Evolutionary conservation across 331 rosid genomes (phyloP).

Genomic region (Malus hybrid): DNA sequence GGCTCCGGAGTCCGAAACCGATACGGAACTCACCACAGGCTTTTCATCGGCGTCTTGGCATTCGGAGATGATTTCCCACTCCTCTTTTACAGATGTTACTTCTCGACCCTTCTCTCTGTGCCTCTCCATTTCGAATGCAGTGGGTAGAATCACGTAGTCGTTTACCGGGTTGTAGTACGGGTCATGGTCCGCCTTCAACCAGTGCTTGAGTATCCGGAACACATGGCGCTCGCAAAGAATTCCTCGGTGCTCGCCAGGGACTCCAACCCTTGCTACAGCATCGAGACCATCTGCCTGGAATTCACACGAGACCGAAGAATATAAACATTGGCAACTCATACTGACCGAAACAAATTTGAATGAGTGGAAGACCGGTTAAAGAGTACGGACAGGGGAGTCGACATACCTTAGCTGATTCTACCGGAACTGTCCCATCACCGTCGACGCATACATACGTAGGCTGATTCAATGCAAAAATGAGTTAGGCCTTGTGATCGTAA

Average conservation of each 20-base stretch:
- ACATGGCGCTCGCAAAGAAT: conserved; percentile 78
- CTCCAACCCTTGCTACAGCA: conserved; percentile 88
- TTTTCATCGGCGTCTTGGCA: conserved; percentile 32
- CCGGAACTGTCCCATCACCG: conserved; percentile 94
- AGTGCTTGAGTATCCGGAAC: conserved; percentile 80
- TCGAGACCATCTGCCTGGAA: conserved; percentile 85
- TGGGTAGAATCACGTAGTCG: conserved; percentile 89
- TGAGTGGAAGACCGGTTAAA: neutral
- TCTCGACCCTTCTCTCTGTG: conserved; percentile 50
- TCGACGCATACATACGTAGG: conserved; percentile 59
- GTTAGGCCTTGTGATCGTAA: neutral
- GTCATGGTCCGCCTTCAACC: conserved; percentile 87
- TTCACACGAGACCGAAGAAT: neutral
- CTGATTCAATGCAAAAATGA: conserved; percentile 35
- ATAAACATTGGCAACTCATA: neutral
- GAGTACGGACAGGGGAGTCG: neutral
- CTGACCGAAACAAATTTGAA: neutral
- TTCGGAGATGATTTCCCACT: conserved; percentile 78
- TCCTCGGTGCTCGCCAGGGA: conserved; percentile 91
- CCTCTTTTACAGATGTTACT: conserved; percentile 79
- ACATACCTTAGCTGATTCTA: conserved; percentile 85
- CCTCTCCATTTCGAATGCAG: conserved; percentile 67
- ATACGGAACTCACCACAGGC: conserved; percentile 40
- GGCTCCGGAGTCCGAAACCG: conserved; percentile 39
- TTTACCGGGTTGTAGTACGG: conserved; percentile 88